Percentiles rank a stretch among this genome's conserved stretches.
These are phyloP conservation scores for Colletotrichum tabaci DNA, from an alignment of 2,329 filamentous ascomycete species.

Conservation along the genomic window DNA sequence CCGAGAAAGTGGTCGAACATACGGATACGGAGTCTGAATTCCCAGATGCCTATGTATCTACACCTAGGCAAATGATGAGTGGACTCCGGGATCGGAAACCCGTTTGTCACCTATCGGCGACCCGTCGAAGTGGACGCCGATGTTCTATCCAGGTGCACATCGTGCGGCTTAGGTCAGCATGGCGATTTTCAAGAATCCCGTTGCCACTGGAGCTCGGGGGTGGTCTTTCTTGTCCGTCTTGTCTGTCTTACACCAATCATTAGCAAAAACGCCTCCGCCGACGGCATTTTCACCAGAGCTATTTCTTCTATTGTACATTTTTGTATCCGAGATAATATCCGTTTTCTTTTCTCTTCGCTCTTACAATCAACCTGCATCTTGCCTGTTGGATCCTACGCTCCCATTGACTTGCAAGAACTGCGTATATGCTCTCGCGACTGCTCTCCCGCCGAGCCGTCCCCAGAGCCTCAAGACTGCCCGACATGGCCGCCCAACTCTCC, in stretches of 20 bases:
- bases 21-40: background rate
- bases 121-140: constrained; percentile 22
- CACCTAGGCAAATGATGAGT: background rate
- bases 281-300: background rate
- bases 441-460: constrained; percentile 50
- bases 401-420: constrained; percentile 20
- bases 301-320: background rate
- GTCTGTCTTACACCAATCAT: constrained; percentile 29
- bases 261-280: constrained; percentile 27
- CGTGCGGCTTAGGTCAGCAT: constrained; percentile 38
- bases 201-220: constrained; percentile 25
- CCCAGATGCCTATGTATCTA: background rate
- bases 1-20: background rate
- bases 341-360: background rate
- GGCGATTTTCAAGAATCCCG: constrained; percentile 7
- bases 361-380: background rate
- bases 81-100: constrained; percentile 25
- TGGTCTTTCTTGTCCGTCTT: constrained; percentile 2
- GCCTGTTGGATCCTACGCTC: background rate
- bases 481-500: constrained; percentile 53
- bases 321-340: constrained; percentile 27
- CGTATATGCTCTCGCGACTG: constrained; percentile 52
- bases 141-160: constrained; percentile 37
- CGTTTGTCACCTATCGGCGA: constrained; percentile 5
- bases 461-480: constrained; percentile 45